phyloP scores from a whole-genome alignment of 495 filamentous ascomycete genomes.

The Xylaria cubensis region DNA sequence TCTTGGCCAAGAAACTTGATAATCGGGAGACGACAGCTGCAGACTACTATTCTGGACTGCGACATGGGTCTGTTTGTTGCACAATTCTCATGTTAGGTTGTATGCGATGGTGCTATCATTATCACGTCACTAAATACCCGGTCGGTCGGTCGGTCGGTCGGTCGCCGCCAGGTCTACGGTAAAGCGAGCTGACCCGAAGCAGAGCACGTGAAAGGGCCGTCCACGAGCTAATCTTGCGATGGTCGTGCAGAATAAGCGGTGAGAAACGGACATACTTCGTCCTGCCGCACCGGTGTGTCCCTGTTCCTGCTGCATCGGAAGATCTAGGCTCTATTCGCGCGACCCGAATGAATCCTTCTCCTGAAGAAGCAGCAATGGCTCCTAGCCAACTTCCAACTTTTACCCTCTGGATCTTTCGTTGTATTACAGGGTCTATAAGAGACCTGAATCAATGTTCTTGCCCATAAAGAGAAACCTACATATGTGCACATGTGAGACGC shows the following conservation, averaged over 20 bases:
- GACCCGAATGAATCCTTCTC: not conserved
- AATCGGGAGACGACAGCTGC: not conserved
- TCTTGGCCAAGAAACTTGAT: not conserved
- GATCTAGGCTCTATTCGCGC: not conserved
- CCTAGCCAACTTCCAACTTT: not conserved
- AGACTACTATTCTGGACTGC: not conserved
- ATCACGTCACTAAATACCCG: conserved; percentile 8
- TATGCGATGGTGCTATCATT: conserved; percentile 10
- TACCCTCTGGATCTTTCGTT: not conserved
- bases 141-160: not conserved
- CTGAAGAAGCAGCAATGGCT: not conserved
- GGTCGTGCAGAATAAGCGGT: conserved; percentile 28
- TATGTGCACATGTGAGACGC: conserved; percentile 10
- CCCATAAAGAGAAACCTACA: not conserved
- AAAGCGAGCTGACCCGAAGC: not conserved
- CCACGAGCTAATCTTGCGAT: not conserved
- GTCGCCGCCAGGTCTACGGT: not conserved
- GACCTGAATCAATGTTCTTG: not conserved
- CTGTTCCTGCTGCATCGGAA: not conserved
- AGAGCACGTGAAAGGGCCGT: not conserved
- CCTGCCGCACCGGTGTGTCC: not conserved
- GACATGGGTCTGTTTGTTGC: not conserved
- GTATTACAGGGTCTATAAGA: not conserved
- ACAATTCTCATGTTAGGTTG: not conserved
- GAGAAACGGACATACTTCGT: conserved; percentile 8